phyloP scores from a whole-genome alignment of 345 rosid species.

The Balakata baccata region DNA sequence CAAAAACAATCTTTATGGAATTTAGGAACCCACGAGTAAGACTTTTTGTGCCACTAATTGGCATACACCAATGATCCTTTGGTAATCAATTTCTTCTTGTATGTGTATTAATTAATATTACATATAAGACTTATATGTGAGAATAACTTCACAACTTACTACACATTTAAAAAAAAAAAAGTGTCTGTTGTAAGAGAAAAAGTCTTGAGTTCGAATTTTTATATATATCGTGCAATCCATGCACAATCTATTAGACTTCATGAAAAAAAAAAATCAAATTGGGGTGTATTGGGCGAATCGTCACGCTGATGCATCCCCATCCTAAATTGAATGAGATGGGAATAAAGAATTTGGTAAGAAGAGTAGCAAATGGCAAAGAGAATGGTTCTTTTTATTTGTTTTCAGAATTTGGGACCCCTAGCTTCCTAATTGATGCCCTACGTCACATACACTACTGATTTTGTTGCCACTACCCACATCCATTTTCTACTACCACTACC shows the following conservation, averaged over 20 bases:
- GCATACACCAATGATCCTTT: background rate
- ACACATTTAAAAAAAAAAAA: background rate
- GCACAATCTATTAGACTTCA: too few species aligned
- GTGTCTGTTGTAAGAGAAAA: too few species aligned
- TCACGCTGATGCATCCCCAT: conserved; percentile 16
- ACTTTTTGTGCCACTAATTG: background rate
- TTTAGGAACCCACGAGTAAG: background rate
- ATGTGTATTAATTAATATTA: background rate
- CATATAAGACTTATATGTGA: background rate
- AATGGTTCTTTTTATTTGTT: background rate
- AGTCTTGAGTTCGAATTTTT: too few species aligned
- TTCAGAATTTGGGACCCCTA: conserved; percentile 19
- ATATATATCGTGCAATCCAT: too few species aligned
- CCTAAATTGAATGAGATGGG: background rate
- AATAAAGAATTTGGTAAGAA: conserved; percentile 10
- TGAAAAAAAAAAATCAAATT: background rate
- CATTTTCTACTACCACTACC: background rate
- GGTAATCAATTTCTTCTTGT: background rate
- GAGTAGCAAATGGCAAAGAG: conserved; percentile 2
- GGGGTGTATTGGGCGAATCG: background rate
- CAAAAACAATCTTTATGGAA: too few species aligned
- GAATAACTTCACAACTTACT: too few species aligned
- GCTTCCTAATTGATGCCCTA: background rate
- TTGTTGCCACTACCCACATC: background rate
- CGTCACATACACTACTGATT: background rate